These are phyloP conservation scores for Metschnikowia reukaufii DNA, from an alignment of 805 yeast species.

Conservation along the genomic window DNA sequence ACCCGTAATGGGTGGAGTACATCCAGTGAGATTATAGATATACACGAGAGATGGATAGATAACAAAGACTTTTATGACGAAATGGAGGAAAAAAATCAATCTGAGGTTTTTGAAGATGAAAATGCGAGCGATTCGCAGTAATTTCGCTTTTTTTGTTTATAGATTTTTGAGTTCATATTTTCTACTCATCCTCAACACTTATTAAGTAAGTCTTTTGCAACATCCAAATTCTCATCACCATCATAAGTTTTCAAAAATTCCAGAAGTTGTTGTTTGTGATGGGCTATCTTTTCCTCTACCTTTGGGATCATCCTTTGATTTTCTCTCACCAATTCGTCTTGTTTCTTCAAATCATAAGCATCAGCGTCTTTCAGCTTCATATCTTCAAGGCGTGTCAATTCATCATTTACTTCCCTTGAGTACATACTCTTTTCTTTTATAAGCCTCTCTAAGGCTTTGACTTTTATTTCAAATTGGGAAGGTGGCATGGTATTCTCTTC, in stretches of 20 bases:
- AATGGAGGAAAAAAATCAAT: constrained; percentile 42
- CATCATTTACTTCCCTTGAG: constrained; percentile 56
- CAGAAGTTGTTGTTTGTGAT: constrained; percentile 40
- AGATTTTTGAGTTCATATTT: neutral
- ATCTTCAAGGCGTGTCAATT: constrained; percentile 46
- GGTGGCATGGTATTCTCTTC: constrained; percentile 54
- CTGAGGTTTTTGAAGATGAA: constrained; percentile 25
- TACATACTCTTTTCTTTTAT: constrained; percentile 66
- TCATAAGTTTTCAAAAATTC: constrained; percentile 36
- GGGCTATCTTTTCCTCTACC: constrained; percentile 19
- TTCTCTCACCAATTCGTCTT: constrained; percentile 38
- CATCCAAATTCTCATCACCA: constrained; percentile 36
- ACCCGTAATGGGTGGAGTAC: constrained; percentile 70
- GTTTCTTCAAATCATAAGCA: constrained; percentile 58
- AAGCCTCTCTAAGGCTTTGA: constrained; percentile 65
- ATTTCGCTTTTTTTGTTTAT: neutral
- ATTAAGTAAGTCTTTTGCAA: constrained; percentile 30
- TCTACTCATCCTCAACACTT: neutral
- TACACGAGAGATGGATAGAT: constrained; percentile 96
- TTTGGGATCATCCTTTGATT: constrained; percentile 38
- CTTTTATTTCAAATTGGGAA: constrained; percentile 66
- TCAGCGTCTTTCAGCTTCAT: constrained; percentile 53
- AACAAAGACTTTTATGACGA: constrained; percentile 76
- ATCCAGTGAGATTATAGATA: constrained; percentile 55
- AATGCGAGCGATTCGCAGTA: neutral